Base-by-base conservation (phyloP, 176 grass and related monocot species). In the Aegilops longissima region DNA sequence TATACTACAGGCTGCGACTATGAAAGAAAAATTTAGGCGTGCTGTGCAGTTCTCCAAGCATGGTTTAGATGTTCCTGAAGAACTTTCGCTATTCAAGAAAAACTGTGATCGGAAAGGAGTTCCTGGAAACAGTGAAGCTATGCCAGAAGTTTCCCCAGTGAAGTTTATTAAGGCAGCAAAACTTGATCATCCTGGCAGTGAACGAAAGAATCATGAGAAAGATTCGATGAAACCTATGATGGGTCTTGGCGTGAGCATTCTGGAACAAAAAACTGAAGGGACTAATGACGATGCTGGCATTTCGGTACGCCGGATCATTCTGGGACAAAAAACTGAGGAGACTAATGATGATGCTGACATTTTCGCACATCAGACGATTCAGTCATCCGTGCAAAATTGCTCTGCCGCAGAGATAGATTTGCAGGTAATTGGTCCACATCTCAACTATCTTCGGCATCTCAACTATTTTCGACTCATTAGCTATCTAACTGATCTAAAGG, bases 31-130 rank as follows among this genome's bases (percentile, higher is more conserved):
- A 25, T 11, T 23, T 72, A 86, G 87, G 79, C 85, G 85, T 82
- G 91, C 76, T 6, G 79, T 95, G 27, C 87, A 95, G 35, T 85
- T 92, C 35, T 93, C 89, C 27, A 93, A 92, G 88, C 91, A 71
- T 85, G 95, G 95, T 71, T 86, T 98, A 39, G 80, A 93, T 33
- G 80, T 92, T 81, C 91, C 89, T 68, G 91, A 89, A 56, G 93
- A 98, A 80, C 62, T 87, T 52, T 91, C 40, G 0, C 67, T 91
- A 80, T 90, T 98, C 31, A 93, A 93, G 63, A 88, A 84, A 80
- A 88, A 80, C 1, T 49, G 24, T 12, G 33, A 80, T 38, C 8
- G 9, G 1, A 71, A 73, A 75, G 61, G n/a, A 85, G 45, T 65
- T 91, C 78, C 66, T 71, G 68, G 77, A 81, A 79, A 81, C 16